These are phyloP conservation scores for Dittrichia graveolens DNA, from an alignment of 129 eudicot species.

Conservation along the genomic window DNA sequence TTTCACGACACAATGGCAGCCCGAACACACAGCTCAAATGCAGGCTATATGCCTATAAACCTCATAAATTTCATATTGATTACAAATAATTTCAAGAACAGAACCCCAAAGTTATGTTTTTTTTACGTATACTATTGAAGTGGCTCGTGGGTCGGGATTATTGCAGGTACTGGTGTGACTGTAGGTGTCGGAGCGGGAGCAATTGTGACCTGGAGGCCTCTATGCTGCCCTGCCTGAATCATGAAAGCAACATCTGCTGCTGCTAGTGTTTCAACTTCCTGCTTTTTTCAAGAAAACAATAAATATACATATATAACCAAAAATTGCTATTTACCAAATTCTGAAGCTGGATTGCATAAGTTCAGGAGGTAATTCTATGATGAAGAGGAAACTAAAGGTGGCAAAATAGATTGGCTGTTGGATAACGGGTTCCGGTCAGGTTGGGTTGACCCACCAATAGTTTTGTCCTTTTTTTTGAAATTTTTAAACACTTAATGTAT, in stretches of 20 bases:
- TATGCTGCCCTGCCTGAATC: slow-evolving; percentile 65
- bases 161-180: slow-evolving; percentile 33
- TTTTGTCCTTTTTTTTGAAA: background rate
- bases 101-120: slow-evolving; percentile 4
- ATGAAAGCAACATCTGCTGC: slow-evolving; percentile 72
- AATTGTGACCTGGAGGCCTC: slow-evolving; percentile 73
- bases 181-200: slow-evolving; percentile 52
- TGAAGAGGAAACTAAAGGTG: background rate
- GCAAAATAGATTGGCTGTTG: background rate
- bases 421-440: background rate
- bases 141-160: slow-evolving; percentile 31
- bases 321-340: background rate
- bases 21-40: slow-evolving; percentile 29
- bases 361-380: background rate
- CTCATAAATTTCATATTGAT: slow-evolving; percentile 18
- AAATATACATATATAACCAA: background rate
- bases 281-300: slow-evolving; percentile 21
- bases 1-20: slow-evolving; percentile 28
- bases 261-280: slow-evolving; percentile 76
- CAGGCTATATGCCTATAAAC: slow-evolving; percentile 21
- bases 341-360: background rate
- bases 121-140: slow-evolving; percentile 29
- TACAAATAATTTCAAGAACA: slow-evolving; percentile 24
- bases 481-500: background rate
- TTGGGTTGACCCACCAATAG: background rate